These are phyloP conservation scores for Mortierella sp. DNA, from an alignment of 371 early-diverging fungal genomes.

Conservation along the genomic window DNA sequence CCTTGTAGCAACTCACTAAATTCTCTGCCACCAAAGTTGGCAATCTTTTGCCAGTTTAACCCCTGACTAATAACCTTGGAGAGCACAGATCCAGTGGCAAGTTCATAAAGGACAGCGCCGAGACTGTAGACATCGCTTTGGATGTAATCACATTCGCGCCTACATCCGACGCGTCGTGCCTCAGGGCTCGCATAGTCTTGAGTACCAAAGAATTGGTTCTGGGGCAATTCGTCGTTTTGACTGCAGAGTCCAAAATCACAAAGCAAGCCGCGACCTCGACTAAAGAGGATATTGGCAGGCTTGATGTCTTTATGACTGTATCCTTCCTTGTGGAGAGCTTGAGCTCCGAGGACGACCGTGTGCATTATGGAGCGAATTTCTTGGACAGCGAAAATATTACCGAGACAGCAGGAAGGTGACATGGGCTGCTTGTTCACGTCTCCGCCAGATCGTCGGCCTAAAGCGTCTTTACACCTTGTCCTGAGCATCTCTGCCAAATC, in stretches of 20 bases:
- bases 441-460: not conserved
- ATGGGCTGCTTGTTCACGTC: conserved; percentile 19
- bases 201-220: conserved; percentile 53
- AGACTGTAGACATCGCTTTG: conserved; percentile 44
- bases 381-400: conserved; percentile 25
- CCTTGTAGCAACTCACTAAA: conserved; percentile 46
- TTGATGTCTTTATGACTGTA: conserved; percentile 58
- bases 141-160: conserved; percentile 40
- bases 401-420: conserved; percentile 31
- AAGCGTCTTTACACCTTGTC: conserved; percentile 16
- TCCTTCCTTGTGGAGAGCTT: conserved; percentile 34
- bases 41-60: conserved; percentile 41
- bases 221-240: conserved; percentile 31
- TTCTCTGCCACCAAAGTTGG: conserved; percentile 30
- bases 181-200: conserved; percentile 51
- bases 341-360: conserved; percentile 29
- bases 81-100: conserved; percentile 42
- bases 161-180: conserved; percentile 39
- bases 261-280: conserved; percentile 22
- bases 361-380: conserved; percentile 47
- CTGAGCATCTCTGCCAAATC: conserved; percentile 49
- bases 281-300: conserved; percentile 50
- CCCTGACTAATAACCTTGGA: conserved; percentile 48
- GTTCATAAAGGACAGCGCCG: conserved; percentile 49
- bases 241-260: conserved; percentile 55